These are phyloP conservation scores for Chaetomium cochliodes DNA, from an alignment of 495 filamentous ascomycete species.

Conservation along the genomic window DNA sequence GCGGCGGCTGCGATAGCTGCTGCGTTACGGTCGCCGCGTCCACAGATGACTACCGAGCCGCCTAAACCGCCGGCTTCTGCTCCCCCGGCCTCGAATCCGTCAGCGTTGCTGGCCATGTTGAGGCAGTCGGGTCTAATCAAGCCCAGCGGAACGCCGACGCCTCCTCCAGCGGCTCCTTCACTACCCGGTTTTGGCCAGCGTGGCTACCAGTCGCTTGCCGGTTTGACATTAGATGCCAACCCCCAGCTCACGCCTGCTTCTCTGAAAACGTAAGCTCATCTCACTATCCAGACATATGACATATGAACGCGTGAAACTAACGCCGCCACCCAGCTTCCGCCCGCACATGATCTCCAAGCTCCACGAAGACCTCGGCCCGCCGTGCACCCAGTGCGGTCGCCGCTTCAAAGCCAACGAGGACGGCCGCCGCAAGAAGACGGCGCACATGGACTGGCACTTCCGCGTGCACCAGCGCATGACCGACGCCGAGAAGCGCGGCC, in stretches of 20 bases:
- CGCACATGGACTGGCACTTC: constrained; percentile 98
- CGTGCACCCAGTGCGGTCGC: constrained; percentile 87
- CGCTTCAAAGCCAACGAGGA: constrained; percentile 75
- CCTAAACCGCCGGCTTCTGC: constrained; percentile 17
- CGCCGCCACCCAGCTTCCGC: constrained; percentile 57
- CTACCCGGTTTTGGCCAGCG: background rate
- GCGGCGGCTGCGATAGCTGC: constrained; percentile 28
- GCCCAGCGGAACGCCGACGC: constrained; percentile 38
- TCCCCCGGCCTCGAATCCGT: constrained; percentile 34
- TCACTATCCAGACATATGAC: constrained; percentile 6
- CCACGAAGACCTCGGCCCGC: constrained; percentile 75
- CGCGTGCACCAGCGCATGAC: constrained; percentile 83
- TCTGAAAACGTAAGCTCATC: constrained; percentile 41
- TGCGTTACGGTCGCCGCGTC: constrained; percentile 27
- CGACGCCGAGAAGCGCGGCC: constrained; percentile 75
- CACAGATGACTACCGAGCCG: constrained; percentile 16
- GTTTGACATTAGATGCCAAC: constrained; percentile 20
- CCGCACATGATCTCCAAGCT: constrained; percentile 68
- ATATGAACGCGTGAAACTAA: background rate
- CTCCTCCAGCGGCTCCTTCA: constrained; percentile 34
- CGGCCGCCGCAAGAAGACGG: constrained; percentile 80
- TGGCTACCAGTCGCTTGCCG: constrained; percentile 8
- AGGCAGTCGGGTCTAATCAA: constrained; percentile 51
- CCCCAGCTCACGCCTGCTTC: constrained; percentile 15
- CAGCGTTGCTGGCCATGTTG: constrained; percentile 50